Conservation (phyloP, 768 basidiomycete species). For the Suillus spraguei region DNA sequence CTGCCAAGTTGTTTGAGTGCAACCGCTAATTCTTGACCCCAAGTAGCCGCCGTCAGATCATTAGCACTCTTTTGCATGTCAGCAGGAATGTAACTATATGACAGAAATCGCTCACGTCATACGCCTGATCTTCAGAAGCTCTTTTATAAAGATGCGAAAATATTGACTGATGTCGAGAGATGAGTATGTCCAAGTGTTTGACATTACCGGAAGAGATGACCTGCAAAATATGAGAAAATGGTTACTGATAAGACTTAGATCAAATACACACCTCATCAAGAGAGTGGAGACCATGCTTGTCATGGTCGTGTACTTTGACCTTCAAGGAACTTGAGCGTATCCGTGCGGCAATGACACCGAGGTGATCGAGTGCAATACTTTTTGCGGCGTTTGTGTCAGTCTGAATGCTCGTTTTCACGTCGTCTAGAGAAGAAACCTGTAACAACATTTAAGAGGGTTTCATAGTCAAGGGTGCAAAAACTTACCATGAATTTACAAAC, state of each 20-base stretch:
- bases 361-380: constrained; percentile 88
- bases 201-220: constrained; percentile 53
- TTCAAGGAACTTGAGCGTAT: constrained; percentile 62
- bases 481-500: constrained; percentile 85
- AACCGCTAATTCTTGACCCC: constrained; percentile 82
- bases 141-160: constrained; percentile 68
- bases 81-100: constrained; percentile 9
- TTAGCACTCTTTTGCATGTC: constrained; percentile 66
- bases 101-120: constrained; percentile 55
- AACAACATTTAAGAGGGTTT: neutral
- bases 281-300: constrained; percentile 46
- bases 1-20: constrained; percentile 59
- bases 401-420: constrained; percentile 65
- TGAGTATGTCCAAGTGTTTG: constrained; percentile 57
- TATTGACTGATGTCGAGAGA: constrained; percentile 66
- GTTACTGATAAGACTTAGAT: neutral
- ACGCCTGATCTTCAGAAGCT: constrained; percentile 78
- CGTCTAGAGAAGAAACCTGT: constrained; percentile 82
- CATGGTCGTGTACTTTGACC: constrained; percentile 32
- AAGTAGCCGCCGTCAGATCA: constrained; percentile 76
- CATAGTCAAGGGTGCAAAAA: neutral
- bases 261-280: constrained; percentile 65
- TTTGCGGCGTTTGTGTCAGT: constrained; percentile 85
- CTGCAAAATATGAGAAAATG: constrained; percentile 33
- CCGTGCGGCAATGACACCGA: constrained; percentile 89